Percentiles rank a stretch among this genome's conserved stretches.
Conservation (phyloP, 2,329 filamentous ascomycete species). For the Anthostomella pinea region DNA sequence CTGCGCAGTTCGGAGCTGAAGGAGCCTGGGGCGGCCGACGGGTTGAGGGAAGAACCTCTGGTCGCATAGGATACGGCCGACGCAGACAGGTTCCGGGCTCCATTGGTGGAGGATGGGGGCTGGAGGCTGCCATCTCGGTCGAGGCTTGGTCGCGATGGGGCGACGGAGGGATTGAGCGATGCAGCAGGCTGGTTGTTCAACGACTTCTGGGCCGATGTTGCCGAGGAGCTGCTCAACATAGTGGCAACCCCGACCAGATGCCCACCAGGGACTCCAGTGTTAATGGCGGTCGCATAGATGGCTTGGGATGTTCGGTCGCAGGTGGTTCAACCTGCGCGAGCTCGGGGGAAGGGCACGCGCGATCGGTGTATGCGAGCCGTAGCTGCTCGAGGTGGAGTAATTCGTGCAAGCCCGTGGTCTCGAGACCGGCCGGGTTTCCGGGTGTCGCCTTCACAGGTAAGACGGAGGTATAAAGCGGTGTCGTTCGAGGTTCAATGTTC, state of each 20-base stretch:
- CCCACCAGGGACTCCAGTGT: constrained; percentile 25
- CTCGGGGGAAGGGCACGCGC: neutral
- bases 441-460: too few relatives aligned
- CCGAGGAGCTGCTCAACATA: constrained; percentile 54
- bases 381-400: too few relatives aligned
- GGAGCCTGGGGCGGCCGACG: constrained; percentile 72
- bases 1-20: constrained; percentile 86
- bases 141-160: constrained; percentile 44
- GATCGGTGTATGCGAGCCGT: neutral
- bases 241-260: constrained; percentile 32
- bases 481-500: too few relatives aligned
- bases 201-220: constrained; percentile 53
- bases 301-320: neutral
- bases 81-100: constrained; percentile 48
- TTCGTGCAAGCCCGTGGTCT: too few relatives aligned
- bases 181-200: constrained; percentile 41
- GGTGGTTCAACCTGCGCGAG: neutral
- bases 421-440: too few relatives aligned
- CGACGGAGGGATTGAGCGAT: constrained; percentile 35
- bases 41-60: constrained; percentile 67
- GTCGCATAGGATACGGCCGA: constrained; percentile 62
- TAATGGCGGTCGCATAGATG: constrained; percentile 23
- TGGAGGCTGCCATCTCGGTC: constrained; percentile 56
- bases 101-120: constrained; percentile 41
- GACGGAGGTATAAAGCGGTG: too few relatives aligned